phyloP scores from a whole-genome alignment of 2,329 filamentous ascomycete species.

The Pestalotiopsis sp. region DNA sequence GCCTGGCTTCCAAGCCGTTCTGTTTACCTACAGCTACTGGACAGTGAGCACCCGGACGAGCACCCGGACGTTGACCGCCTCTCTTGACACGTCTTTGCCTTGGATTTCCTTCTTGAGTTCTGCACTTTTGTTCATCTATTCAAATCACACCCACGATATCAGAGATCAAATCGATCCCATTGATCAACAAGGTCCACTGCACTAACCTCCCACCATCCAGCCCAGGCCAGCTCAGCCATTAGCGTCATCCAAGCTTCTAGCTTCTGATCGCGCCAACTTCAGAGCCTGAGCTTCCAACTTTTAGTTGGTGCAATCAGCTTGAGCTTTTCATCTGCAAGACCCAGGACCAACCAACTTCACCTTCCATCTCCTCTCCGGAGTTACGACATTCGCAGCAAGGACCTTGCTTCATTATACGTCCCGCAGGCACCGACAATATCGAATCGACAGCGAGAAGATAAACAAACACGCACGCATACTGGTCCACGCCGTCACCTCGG shows the following conservation, averaged over 20 bases:
- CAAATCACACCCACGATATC: not conserved
- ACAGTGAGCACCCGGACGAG: not conserved
- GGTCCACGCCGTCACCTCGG: not conserved
- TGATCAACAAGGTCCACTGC: not conserved
- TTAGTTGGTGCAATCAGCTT: not conserved
- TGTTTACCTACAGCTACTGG: not conserved
- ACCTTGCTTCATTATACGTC: not conserved
- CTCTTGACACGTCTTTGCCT: not conserved
- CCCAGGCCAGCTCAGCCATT: conserved; percentile 1
- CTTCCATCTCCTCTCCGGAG: not conserved
- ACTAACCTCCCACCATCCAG: not conserved
- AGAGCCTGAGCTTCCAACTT: conserved; percentile 8
- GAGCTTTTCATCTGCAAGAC: not conserved
- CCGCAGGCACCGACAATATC: not conserved
- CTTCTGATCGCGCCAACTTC: conserved; percentile 7
- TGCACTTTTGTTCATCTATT: not conserved
- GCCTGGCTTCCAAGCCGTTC: not conserved
- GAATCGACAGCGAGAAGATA: not conserved
- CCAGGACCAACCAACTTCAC: not conserved
- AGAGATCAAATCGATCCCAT: not conserved
- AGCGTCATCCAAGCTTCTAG: conserved; percentile 10
- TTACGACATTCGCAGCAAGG: not conserved
- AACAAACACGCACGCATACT: not conserved
- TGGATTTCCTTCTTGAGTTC: not conserved
- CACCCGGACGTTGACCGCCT: not conserved